phyloP scores from a whole-genome alignment of 257 asterid species.

The Scutellaria barbata region DNA sequence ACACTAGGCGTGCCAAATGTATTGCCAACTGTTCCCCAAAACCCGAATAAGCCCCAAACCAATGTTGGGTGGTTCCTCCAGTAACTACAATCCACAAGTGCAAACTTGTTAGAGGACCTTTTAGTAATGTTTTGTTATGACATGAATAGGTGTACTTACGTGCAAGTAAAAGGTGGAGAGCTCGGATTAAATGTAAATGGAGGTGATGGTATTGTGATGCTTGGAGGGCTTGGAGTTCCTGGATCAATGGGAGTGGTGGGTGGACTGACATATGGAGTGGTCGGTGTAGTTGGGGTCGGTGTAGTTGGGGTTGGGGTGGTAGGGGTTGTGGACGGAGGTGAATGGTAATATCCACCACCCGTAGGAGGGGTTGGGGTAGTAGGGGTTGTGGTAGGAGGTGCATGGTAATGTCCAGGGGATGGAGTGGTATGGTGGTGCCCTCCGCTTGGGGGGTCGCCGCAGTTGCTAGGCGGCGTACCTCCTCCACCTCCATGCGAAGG shows the following conservation, averaged over 20 bases:
- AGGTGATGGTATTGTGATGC: conserved; percentile 57
- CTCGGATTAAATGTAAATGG: conserved; percentile 65
- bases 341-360: conserved; percentile 49
- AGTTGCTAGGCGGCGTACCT: conserved; percentile 65
- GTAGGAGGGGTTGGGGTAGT: conserved; percentile 49
- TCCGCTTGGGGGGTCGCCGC: conserved; percentile 76
- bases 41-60: conserved; percentile 61
- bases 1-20: conserved; percentile 46
- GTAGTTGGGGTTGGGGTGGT: conserved; percentile 42
- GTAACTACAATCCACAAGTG: conserved; percentile 43
- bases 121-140: neutral
- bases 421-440: conserved; percentile 57
- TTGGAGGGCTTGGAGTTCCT: conserved; percentile 46
- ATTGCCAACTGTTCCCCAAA: conserved; percentile 51
- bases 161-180: conserved; percentile 93
- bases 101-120: conserved; percentile 10
- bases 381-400: conserved; percentile 54
- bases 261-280: conserved; percentile 41
- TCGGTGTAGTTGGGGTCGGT: conserved; percentile 35
- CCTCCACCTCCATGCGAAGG: conserved; percentile 60
- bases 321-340: conserved; percentile 53
- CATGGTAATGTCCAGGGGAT: conserved; percentile 44
- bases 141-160: conserved; percentile 50
- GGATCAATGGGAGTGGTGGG: conserved; percentile 51
- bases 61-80: conserved; percentile 69